Evolutionary conservation across 1,284 basidiomycete genomes (phyloP), one percentile per base, ranked within the genome.

Genomic region (Austropuccinia psidii): DNA sequence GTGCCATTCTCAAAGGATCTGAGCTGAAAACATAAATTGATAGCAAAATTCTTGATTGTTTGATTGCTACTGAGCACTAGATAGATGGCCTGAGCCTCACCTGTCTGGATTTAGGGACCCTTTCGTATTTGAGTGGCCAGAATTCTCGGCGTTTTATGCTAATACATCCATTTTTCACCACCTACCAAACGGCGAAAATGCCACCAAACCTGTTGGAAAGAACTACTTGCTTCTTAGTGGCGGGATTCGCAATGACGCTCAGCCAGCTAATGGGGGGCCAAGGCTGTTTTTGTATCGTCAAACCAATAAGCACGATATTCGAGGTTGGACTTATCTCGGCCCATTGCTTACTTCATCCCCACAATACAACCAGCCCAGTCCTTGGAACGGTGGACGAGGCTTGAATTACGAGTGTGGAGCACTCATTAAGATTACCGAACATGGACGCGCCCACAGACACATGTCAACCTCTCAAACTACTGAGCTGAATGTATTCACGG

Each of bases 261-360:
- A 72, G 13, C 68, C 65, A 17, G n/a, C 52, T 19, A 31, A 58
- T 64, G 61, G 55, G 0, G 77, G 77, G 5, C 64, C 76, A 19
- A 55, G 75, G 33, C 73, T 78, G 17, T 77, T 75, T 66, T 73
- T 78, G 29, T 78, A 78, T 54, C 77, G 76, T n/a, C 77, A 77
- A 73, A 73, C 67, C 19, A 41, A 70, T 24, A 47, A 62, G n/a
- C 69, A 74, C 21, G 70, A 76, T 52, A 64, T 75, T 27, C 33
- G 52, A 1, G 61, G 75, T 52, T 78, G 77, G 77, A 75, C 73
- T 9, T 77, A 77, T 60, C 31, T 77, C 17, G 77, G 77, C 3
- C 73, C 76, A 0, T 37, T 78, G 15, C 4, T 76, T 13, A 47
- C 68, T 17, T 65, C 65, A 1, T 41, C 49, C 7, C 33, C 60